Evolutionary conservation across 768 basidiomycete species (phyloP).

Genomic region (Xerocomellus dryophilus): DNA sequence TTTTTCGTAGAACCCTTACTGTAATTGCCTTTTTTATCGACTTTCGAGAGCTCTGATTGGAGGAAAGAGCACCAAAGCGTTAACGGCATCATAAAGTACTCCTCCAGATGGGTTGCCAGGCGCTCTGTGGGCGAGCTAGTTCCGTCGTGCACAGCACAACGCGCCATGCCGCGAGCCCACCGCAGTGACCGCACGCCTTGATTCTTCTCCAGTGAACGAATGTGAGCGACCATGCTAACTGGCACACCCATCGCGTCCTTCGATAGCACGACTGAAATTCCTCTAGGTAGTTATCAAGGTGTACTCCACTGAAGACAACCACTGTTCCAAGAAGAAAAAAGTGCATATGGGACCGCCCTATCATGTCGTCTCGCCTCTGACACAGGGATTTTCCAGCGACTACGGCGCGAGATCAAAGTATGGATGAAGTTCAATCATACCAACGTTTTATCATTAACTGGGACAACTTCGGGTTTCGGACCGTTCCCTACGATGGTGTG

Average conservation of each 20-base stretch:
- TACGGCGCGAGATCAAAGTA: background rate
- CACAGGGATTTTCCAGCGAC: background rate
- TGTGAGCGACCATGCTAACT: no score
- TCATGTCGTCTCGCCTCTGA: background rate
- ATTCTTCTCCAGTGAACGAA: no score
- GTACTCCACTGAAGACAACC: background rate
- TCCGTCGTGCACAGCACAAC: no score
- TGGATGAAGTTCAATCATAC: slow-evolving; percentile 6
- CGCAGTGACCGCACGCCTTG: no score
- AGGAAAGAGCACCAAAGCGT: no score
- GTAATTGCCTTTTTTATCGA: no score
- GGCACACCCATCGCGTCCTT: background rate
- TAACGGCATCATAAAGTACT: no score
- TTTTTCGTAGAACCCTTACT: no score
- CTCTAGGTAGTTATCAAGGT: slow-evolving; percentile 4
- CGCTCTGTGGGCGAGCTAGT: no score
- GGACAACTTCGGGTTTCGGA: background rate
- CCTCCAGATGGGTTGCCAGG: no score
- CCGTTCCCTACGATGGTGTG: slow-evolving; percentile 3
- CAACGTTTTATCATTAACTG: background rate
- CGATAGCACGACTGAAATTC: background rate
- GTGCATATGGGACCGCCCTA: background rate
- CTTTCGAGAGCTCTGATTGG: no score
- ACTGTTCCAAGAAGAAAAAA: background rate
- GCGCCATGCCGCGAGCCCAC: no score